phyloP scores from a whole-genome alignment of 164 flowering plant genomes.

The Kingdonia uniflora region DNA sequence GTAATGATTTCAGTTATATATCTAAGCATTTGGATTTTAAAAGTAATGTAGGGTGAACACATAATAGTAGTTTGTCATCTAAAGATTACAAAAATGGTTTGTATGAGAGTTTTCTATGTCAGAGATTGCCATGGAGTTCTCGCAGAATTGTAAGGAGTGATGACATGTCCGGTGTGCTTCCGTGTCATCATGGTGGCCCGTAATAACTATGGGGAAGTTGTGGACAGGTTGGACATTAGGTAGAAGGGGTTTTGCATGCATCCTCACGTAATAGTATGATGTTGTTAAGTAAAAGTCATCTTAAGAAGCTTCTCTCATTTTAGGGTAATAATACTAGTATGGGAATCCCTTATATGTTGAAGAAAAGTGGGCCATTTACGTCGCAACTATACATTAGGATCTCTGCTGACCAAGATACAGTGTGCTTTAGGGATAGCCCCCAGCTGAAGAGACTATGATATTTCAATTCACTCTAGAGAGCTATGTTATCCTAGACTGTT shows the following conservation, averaged over 20 bases:
- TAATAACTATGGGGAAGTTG: slow-evolving; percentile 64
- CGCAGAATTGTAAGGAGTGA: slow-evolving; percentile 64
- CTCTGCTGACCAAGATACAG: slow-evolving; percentile 33
- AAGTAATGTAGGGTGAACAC: background rate
- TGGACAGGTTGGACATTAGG: slow-evolving; percentile 71
- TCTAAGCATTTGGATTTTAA: slow-evolving; percentile 52
- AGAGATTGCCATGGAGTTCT: slow-evolving; percentile 87
- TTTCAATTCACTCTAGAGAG: no score
- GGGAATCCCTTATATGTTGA: slow-evolving; percentile 49
- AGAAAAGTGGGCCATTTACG: slow-evolving; percentile 32
- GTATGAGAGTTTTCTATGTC: slow-evolving; percentile 65
- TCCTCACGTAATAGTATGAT: slow-evolving; percentile 45
- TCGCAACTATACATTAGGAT: slow-evolving; percentile 26
- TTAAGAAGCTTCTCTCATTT: slow-evolving; percentile 47
- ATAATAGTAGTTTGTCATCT: slow-evolving; percentile 13
- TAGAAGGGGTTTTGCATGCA: slow-evolving; percentile 64
- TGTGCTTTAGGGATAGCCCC: slow-evolving; percentile 35
- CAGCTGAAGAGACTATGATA: slow-evolving; percentile 26
- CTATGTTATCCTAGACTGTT: no score
- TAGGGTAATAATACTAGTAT: slow-evolving; percentile 50
- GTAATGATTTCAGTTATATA: slow-evolving; percentile 51
- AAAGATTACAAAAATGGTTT: slow-evolving; percentile 50
- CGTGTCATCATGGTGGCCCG: slow-evolving; percentile 54
- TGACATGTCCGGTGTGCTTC: slow-evolving; percentile 88
- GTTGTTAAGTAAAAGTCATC: slow-evolving; percentile 45